A percentile compares a stretch with the other conserved stretches of the same genome.
These are phyloP conservation scores for Camelina sativa DNA, from an alignment of 345 rosid species.

Conservation along the genomic window DNA sequence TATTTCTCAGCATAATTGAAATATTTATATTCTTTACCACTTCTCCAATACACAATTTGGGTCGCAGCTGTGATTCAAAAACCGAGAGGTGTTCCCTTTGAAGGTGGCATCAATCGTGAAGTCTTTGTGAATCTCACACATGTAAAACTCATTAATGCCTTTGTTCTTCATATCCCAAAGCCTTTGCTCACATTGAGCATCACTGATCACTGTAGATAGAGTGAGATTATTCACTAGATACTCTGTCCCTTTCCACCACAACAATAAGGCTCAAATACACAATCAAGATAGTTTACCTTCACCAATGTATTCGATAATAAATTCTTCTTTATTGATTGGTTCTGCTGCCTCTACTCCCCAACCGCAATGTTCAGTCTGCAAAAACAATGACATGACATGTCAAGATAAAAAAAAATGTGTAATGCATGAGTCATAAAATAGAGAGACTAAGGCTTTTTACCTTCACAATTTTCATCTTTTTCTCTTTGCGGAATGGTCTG, in stretches of 20 bases:
- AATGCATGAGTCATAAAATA: slow-evolving; percentile 9
- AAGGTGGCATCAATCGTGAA: slow-evolving; percentile 98
- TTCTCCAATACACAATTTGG: slow-evolving; percentile 90
- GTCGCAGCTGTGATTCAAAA: slow-evolving; percentile 89
- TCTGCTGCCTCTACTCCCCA: slow-evolving; percentile 98
- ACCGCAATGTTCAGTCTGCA: slow-evolving; percentile 88
- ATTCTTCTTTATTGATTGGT: slow-evolving; percentile 72
- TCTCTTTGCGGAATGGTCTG: slow-evolving; percentile 94
- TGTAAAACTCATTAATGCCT: slow-evolving; percentile 83
- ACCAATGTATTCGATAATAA: slow-evolving; percentile 87
- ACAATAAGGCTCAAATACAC: neutral
- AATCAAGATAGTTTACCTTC: slow-evolving; percentile 65
- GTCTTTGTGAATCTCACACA: slow-evolving; percentile 96
- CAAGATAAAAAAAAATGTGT: neutral
- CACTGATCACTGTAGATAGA: slow-evolving; percentile 73
- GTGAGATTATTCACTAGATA: slow-evolving; percentile 29
- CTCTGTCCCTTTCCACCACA: neutral
- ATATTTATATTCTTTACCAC: slow-evolving; percentile 52
- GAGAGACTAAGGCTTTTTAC: slow-evolving; percentile 43
- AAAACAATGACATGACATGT: slow-evolving; percentile 32
- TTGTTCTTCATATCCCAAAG: slow-evolving; percentile 97
- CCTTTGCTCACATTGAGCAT: slow-evolving; percentile 88
- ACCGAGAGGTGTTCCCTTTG: slow-evolving; percentile 91
- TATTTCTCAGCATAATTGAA: neutral
- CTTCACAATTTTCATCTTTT: slow-evolving; percentile 82